phyloP scores from a whole-genome alignment of 192 early-diverging fungal species.

The Chytriomyces confervae region DNA sequence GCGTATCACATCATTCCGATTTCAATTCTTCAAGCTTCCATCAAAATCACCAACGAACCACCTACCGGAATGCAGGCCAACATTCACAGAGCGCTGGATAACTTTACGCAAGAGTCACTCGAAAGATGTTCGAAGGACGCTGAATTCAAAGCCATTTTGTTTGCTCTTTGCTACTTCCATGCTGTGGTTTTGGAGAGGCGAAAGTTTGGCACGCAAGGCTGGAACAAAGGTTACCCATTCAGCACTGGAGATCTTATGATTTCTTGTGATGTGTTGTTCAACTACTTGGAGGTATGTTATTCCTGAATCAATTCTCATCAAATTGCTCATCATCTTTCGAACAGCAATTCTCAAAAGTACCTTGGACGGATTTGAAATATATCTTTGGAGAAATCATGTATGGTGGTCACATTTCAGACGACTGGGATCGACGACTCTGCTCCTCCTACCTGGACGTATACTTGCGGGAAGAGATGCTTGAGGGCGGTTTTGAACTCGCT shows the following conservation, averaged over 20 bases:
- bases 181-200: conserved; percentile 66
- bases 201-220: conserved; percentile 73
- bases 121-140: conserved; percentile 72
- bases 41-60: conserved; percentile 74
- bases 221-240: conserved; percentile 70
- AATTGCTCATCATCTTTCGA: conserved; percentile 7
- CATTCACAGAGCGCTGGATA: conserved; percentile 70
- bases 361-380: conserved; percentile 69
- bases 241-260: conserved; percentile 70
- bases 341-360: conserved; percentile 65
- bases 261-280: conserved; percentile 66
- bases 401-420: conserved; percentile 74
- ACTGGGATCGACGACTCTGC: conserved; percentile 68
- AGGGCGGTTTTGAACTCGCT: conserved; percentile 67
- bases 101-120: conserved; percentile 66
- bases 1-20: conserved; percentile 68
- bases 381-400: conserved; percentile 76
- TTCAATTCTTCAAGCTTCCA: conserved; percentile 69
- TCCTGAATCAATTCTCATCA: not conserved
- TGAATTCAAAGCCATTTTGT: conserved; percentile 64
- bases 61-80: conserved; percentile 75
- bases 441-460: conserved; percentile 68
- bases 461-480: conserved; percentile 66
- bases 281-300: conserved; percentile 56
- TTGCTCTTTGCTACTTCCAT: conserved; percentile 72